Percentiles rank a stretch among this genome's conserved stretches.
Conservation (phyloP, 2,329 filamentous ascomycete genomes). For the Penicillium nordicum region DNA sequence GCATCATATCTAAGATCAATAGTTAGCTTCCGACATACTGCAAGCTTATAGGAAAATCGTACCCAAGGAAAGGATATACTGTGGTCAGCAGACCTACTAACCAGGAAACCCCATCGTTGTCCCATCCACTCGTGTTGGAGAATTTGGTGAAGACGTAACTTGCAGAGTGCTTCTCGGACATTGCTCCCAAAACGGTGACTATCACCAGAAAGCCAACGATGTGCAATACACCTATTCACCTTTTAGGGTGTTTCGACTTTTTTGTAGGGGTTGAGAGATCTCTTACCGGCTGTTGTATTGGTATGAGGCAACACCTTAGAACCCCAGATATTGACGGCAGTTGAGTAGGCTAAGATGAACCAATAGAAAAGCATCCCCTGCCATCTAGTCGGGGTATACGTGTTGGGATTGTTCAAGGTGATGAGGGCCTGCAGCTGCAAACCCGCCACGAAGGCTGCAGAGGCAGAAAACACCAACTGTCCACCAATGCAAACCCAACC, state of each 20-base stretch:
- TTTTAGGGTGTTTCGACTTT: too few relatives aligned
- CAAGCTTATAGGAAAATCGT: background rate
- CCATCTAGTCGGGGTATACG: conserved; percentile 40
- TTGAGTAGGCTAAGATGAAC: conserved; percentile 26
- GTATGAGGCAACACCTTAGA: conserved; percentile 26
- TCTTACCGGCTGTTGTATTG: conserved; percentile 17
- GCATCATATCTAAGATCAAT: conserved; percentile 34
- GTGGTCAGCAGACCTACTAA: conserved; percentile 18
- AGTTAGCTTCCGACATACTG: background rate
- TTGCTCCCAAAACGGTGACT: conserved; percentile 13
- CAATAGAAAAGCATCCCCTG: conserved; percentile 49
- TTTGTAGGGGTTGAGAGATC: too few relatives aligned
- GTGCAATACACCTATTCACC: conserved; percentile 13
- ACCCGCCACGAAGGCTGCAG: conserved; percentile 48
- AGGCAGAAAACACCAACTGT: conserved; percentile 47
- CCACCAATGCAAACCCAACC: conserved; percentile 50
- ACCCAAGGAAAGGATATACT: conserved; percentile 21
- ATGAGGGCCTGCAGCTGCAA: conserved; percentile 46
- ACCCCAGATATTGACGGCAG: conserved; percentile 45
- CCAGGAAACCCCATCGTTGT: conserved; percentile 19
- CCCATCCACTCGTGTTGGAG: conserved; percentile 21
- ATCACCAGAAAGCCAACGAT: conserved; percentile 16
- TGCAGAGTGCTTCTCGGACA: conserved; percentile 16
- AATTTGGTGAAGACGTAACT: conserved; percentile 18
- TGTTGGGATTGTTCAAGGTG: conserved; percentile 38